These are phyloP conservation scores for Diaporthe sp. DNA, from an alignment of 2,329 filamentous ascomycete species.

Conservation along the genomic window DNA sequence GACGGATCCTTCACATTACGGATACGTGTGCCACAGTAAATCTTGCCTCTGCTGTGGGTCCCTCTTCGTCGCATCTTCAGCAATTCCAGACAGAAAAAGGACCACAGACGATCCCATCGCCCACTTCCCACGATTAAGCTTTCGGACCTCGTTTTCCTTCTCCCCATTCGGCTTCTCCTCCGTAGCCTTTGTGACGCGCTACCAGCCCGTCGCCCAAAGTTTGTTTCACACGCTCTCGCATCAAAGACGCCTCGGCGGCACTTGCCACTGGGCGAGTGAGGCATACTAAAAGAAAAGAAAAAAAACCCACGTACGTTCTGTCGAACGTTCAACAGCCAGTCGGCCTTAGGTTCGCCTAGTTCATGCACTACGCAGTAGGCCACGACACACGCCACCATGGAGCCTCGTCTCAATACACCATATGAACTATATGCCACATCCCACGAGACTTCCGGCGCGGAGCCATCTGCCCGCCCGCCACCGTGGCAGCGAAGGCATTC, in stretches of 20 bases:
- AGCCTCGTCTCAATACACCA: background rate
- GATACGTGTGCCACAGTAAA: conserved; percentile 20
- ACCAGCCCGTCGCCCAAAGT: conserved; percentile 29
- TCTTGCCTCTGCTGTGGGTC: conserved; percentile 27
- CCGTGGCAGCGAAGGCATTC: background rate
- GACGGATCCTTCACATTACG: conserved; percentile 27
- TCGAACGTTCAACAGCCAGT: background rate
- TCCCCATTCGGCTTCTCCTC: conserved; percentile 23
- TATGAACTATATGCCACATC: background rate
- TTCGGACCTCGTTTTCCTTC: conserved; percentile 35
- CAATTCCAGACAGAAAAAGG: conserved; percentile 29
- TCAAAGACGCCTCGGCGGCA: background rate
- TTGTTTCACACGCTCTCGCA: conserved; percentile 25
- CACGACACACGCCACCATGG: background rate
- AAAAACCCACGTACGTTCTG: background rate
- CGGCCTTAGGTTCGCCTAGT: background rate
- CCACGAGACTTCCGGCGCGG: background rate
- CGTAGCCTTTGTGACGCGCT: conserved; percentile 29
- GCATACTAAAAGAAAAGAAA: background rate
- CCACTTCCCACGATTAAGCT: conserved; percentile 31
- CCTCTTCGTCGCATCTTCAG: conserved; percentile 24
- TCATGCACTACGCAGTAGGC: background rate
- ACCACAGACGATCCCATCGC: conserved; percentile 12
- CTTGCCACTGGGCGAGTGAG: conserved; percentile 1
- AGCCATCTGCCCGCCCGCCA: background rate